Percentiles rank a stretch among this genome's conserved stretches.
These are phyloP conservation scores for Phytophthora brassicae DNA, from an alignment of 352 stramenopile species.

Conservation along the genomic window DNA sequence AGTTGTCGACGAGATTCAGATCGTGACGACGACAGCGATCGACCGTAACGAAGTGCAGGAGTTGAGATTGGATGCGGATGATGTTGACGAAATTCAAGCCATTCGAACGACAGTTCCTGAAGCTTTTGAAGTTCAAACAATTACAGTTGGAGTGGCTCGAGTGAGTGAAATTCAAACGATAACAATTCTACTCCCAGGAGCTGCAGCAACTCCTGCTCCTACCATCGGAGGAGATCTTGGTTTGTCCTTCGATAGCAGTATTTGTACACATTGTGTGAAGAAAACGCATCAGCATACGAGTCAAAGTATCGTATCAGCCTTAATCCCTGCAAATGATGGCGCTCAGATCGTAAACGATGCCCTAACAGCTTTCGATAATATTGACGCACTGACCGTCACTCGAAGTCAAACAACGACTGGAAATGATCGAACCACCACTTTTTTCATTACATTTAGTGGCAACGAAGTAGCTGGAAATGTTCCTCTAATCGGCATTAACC, in stretches of 20 bases:
- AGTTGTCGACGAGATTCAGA: slow-evolving; percentile 92
- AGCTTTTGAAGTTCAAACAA: slow-evolving; percentile 85
- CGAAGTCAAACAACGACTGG: slow-evolving; percentile 17
- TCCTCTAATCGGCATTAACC: slow-evolving; percentile 60
- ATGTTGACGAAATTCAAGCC: slow-evolving; percentile 92
- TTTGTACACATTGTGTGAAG: slow-evolving; percentile 76
- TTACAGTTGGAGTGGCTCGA: slow-evolving; percentile 73
- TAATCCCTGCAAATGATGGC: slow-evolving; percentile 18
- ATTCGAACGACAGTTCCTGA: slow-evolving; percentile 78
- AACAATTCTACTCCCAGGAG: slow-evolving; percentile 70
- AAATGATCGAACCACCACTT: slow-evolving; percentile 70
- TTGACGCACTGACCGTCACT: slow-evolving; percentile 49
- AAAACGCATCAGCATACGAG: slow-evolving; percentile 49
- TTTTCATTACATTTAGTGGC: slow-evolving; percentile 87
- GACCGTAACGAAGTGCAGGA: slow-evolving; percentile 94
- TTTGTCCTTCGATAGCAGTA: slow-evolving; percentile 62
- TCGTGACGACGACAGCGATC: slow-evolving; percentile 87
- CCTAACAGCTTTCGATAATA: slow-evolving; percentile 54
- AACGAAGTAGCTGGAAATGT: slow-evolving; percentile 86
- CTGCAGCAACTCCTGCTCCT: slow-evolving; percentile 41
- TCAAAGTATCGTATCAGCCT: slow-evolving; percentile 31
- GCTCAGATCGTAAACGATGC: slow-evolving; percentile 26
- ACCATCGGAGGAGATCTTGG: slow-evolving; percentile 49
- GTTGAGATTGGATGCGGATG: slow-evolving; percentile 74
- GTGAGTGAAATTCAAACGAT: slow-evolving; percentile 87